Evolutionary conservation across 805 yeast genomes (phyloP).

Genomic region (Saccharomyces mikatae): DNA sequence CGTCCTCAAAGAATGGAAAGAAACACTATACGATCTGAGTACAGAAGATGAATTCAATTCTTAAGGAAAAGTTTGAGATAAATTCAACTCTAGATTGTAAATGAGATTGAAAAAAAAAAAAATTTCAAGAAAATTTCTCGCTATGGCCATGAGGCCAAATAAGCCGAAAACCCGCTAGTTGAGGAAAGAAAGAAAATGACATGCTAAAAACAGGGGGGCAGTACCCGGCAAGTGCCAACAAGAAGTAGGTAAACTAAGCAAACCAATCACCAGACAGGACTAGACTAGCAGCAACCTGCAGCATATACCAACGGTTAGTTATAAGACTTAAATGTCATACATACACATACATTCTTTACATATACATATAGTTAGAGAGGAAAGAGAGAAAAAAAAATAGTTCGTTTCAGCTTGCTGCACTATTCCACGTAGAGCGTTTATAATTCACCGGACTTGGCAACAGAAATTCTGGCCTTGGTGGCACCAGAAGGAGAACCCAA

Average conservation of each 20-base stretch:
- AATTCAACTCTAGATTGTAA: not conserved
- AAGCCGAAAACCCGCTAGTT: not conserved
- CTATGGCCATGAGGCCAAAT: not conserved
- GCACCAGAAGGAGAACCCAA: constrained; percentile 69
- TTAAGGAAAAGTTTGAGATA: not conserved
- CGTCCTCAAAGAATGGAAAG: not conserved
- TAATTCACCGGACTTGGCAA: constrained; percentile 47
- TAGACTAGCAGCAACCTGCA: not conserved
- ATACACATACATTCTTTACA: not conserved
- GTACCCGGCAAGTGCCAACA: not conserved
- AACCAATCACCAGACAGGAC: too few relatives aligned
- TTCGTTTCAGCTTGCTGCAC: not conserved
- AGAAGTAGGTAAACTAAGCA: not conserved
- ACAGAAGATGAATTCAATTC: too few relatives aligned
- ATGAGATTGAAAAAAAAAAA: not conserved
- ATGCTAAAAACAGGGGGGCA: not conserved
- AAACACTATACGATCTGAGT: too few relatives aligned
- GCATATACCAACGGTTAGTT: not conserved
- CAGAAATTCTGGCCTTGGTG: constrained; percentile 56
- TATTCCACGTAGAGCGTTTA: constrained; percentile 9
- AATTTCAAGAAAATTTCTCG: not conserved
- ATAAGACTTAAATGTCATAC: not conserved
- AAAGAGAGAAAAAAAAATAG: not conserved
- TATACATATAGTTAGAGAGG: not conserved
- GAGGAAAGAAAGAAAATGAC: not conserved